A percentile compares a stretch with the other conserved stretches of the same genome.
These are phyloP conservation scores for Vigna hirtella DNA, from an alignment of 306 rosid genomes.

Conservation along the genomic window DNA sequence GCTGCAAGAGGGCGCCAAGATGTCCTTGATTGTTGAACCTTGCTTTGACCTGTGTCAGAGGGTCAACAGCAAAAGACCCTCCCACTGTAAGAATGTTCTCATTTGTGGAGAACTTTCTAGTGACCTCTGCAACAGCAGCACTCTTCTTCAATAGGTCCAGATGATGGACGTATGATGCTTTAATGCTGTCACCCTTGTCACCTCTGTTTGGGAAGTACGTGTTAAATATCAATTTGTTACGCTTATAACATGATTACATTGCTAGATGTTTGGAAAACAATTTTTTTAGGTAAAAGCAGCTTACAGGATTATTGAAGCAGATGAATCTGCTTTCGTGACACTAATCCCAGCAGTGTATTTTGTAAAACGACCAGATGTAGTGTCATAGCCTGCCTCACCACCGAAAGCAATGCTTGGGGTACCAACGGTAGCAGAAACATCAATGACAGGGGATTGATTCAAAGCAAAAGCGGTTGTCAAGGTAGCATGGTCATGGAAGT, in stretches of 20 bases:
- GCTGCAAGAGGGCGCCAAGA: constrained; percentile 89
- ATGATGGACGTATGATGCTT: constrained; percentile 79
- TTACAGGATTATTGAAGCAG: constrained; percentile 83
- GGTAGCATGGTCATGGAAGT: constrained; percentile 92
- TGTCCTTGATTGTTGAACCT: constrained; percentile 86
- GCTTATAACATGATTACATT: constrained; percentile 21
- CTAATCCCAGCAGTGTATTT: constrained; percentile 88
- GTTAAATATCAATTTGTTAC: constrained; percentile 29
- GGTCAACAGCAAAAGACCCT: constrained; percentile 80
- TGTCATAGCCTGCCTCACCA: constrained; percentile 90
- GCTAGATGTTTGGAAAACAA: constrained; percentile 17
- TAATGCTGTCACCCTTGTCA: constrained; percentile 91
- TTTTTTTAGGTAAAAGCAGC: constrained; percentile 39
- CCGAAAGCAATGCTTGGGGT: constrained; percentile 82
- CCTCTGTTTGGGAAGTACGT: constrained; percentile 59
- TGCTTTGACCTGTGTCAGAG: constrained; percentile 78
- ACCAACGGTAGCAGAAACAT: constrained; percentile 82
- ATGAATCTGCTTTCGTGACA: constrained; percentile 63
- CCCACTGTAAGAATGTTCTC: constrained; percentile 92
- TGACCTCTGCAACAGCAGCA: constrained; percentile 81
- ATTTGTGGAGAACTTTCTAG: constrained; percentile 80
- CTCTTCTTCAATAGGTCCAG: constrained; percentile 76
- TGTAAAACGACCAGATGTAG: constrained; percentile 67
- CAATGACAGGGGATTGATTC: constrained; percentile 76
- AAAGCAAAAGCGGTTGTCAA: constrained; percentile 62